These are phyloP conservation scores for Gryganskiella cystojenkinii DNA, from an alignment of 192 early-diverging fungal species.

Conservation along the genomic window DNA sequence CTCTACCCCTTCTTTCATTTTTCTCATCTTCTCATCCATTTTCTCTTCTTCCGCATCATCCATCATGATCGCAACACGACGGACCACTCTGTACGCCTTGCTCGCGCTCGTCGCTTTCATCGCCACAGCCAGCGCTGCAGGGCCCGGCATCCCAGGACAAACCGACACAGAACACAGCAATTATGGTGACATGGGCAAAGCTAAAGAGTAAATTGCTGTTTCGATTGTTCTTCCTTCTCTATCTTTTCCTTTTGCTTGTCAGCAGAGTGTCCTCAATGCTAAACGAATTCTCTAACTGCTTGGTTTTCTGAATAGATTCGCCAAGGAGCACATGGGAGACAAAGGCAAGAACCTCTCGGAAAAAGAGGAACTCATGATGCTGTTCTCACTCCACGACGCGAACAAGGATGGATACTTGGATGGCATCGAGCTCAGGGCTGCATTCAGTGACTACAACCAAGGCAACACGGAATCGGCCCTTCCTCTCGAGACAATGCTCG, in stretches of 20 bases:
- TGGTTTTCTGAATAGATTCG: too few species aligned
- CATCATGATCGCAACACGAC: not conserved
- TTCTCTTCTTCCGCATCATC: not conserved
- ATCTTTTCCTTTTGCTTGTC: not conserved
- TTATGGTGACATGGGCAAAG: conserved; percentile 62
- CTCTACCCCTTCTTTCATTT: not conserved
- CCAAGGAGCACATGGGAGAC: conserved; percentile 65
- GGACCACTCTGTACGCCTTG: not conserved
- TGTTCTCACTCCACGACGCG: conserved; percentile 78
- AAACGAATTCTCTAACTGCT: too few species aligned
- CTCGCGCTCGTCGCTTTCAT: conserved; percentile 1
- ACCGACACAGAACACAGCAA: conserved; percentile 61
- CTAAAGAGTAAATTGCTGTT: conserved; percentile 50
- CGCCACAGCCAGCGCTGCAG: not conserved
- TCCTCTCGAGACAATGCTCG: conserved; percentile 61
- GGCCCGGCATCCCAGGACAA: conserved; percentile 15
- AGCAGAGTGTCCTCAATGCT: not conserved
- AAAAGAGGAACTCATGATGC: conserved; percentile 73
- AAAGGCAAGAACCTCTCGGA: conserved; percentile 56
- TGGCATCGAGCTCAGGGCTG: conserved; percentile 79
- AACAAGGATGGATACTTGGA: conserved; percentile 80
- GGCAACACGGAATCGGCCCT: conserved; percentile 33
- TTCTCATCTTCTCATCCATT: not conserved
- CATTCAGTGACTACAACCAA: conserved; percentile 59
- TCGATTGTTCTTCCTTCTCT: not conserved